phyloP scores from a whole-genome alignment of 164 flowering plant species.

The Tetrastigma voinierianum region DNA sequence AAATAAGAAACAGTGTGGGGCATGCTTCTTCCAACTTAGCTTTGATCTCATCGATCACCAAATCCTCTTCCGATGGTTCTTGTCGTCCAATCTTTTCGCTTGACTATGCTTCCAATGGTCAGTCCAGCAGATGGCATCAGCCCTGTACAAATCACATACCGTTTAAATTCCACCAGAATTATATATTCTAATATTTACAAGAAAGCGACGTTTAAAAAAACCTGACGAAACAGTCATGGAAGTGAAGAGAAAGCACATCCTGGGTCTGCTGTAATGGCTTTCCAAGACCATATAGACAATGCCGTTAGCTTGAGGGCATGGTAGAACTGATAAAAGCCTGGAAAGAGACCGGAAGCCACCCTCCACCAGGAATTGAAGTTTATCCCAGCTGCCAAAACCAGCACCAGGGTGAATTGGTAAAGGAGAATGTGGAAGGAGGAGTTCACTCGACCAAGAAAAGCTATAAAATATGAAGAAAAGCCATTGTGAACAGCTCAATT shows the following conservation, averaged over 20 bases:
- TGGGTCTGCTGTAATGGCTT: slow-evolving; percentile 64
- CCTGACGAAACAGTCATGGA: slow-evolving; percentile 98
- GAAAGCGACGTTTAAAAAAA: slow-evolving; percentile 10
- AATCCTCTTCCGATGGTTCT: slow-evolving; percentile 76
- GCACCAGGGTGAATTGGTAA: slow-evolving; percentile 56
- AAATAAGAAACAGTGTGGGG: slow-evolving; percentile 84
- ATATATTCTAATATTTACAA: too few relatives aligned
- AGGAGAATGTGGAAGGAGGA: slow-evolving; percentile 35
- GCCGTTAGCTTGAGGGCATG: slow-evolving; percentile 81
- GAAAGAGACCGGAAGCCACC: slow-evolving; percentile 38
- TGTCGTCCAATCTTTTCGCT: slow-evolving; percentile 74
- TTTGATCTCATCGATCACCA: slow-evolving; percentile 80
- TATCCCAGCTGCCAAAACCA: slow-evolving; percentile 43
- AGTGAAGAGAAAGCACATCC: slow-evolving; percentile 88
- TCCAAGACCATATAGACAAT: slow-evolving; percentile 73
- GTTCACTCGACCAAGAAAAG: slow-evolving; percentile 17
- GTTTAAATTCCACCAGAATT: too few relatives aligned
- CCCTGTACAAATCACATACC: slow-evolving; percentile 65
- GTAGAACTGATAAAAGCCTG: slow-evolving; percentile 56
- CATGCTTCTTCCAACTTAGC: slow-evolving; percentile 70
- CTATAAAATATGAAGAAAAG: slow-evolving; percentile 14
- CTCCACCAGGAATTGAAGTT: slow-evolving; percentile 16
- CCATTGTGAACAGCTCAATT: slow-evolving; percentile 21
- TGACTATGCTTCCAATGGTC: slow-evolving; percentile 41
- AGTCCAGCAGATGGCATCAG: slow-evolving; percentile 79